These are phyloP conservation scores for Myxozyma neotropica DNA, from an alignment of 805 yeast species.

Conservation along the genomic window DNA sequence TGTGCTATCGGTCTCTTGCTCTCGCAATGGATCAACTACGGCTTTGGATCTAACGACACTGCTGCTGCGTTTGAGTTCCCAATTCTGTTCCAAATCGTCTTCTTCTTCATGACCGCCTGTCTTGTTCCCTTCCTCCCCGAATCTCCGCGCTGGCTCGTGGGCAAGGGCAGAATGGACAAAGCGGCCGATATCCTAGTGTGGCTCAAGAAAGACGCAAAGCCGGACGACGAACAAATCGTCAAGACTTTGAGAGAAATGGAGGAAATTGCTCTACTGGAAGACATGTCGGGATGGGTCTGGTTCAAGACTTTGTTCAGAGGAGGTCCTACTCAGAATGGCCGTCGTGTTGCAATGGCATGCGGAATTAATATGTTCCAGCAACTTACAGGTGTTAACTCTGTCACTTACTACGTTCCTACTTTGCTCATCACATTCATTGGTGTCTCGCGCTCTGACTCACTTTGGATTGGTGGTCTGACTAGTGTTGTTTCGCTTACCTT, in stretches of 20 bases:
- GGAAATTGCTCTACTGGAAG: constrained; percentile 22
- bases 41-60: constrained; percentile 44
- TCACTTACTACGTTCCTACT: constrained; percentile 92
- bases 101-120: constrained; percentile 48
- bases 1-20: constrained; percentile 73
- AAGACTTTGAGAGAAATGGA: constrained; percentile 19
- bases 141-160: constrained; percentile 44
- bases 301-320: constrained; percentile 17
- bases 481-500: constrained; percentile 19
- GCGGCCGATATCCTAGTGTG: constrained; percentile 38
- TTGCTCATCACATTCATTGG: constrained; percentile 52
- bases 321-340: constrained; percentile 36
- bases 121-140: constrained; percentile 54
- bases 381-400: constrained; percentile 93
- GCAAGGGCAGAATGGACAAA: constrained; percentile 48
- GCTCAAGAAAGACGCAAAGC: constrained; percentile 3
- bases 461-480: constrained; percentile 27
- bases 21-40: constrained; percentile 79
- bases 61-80: constrained; percentile 57
- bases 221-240: background rate
- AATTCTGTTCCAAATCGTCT: constrained; percentile 52
- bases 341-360: constrained; percentile 48
- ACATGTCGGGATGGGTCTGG: constrained; percentile 23
- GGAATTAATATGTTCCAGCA: constrained; percentile 71
- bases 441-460: constrained; percentile 21